phyloP scores from a whole-genome alignment of 805 yeast species.

The Saturnispora halmiae region DNA sequence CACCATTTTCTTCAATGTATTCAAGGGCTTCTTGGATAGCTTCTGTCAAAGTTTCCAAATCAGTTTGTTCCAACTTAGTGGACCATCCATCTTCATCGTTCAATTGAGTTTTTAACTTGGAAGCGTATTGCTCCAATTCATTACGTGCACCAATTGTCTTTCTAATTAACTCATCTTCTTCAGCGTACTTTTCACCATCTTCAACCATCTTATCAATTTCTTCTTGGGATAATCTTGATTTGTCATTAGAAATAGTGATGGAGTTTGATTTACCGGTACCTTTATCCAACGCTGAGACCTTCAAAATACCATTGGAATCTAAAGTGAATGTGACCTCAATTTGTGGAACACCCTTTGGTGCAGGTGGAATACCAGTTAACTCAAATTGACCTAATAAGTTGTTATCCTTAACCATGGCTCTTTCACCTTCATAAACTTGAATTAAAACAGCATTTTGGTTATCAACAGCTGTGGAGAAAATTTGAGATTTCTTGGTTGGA shows the following conservation, averaged over 20 bases:
- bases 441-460: slow-evolving; percentile 93
- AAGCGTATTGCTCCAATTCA: slow-evolving; percentile 80
- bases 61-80: slow-evolving; percentile 77
- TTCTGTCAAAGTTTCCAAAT: slow-evolving; percentile 79
- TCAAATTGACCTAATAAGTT: slow-evolving; percentile 82
- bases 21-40: slow-evolving; percentile 73
- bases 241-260: slow-evolving; percentile 86
- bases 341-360: slow-evolving; percentile 89
- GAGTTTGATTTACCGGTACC: slow-evolving; percentile 91
- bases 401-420: slow-evolving; percentile 90
- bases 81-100: slow-evolving; percentile 52
- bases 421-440: slow-evolving; percentile 94
- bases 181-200: slow-evolving; percentile 92
- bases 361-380: slow-evolving; percentile 79
- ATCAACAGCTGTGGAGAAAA: slow-evolving; percentile 92
- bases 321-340: slow-evolving; percentile 83
- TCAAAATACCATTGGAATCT: slow-evolving; percentile 81
- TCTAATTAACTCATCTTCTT: slow-evolving; percentile 78
- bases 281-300: slow-evolving; percentile 82
- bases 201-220: slow-evolving; percentile 96
- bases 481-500: slow-evolving; percentile 92
- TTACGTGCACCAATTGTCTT: slow-evolving; percentile 84
- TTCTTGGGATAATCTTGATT: slow-evolving; percentile 88
- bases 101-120: slow-evolving; percentile 61
- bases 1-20: slow-evolving; percentile 63